Percentiles rank a stretch among this genome's conserved stretches.
phyloP scores from a whole-genome alignment of 2,329 filamentous ascomycete species.

The Xylaria sp. region DNA sequence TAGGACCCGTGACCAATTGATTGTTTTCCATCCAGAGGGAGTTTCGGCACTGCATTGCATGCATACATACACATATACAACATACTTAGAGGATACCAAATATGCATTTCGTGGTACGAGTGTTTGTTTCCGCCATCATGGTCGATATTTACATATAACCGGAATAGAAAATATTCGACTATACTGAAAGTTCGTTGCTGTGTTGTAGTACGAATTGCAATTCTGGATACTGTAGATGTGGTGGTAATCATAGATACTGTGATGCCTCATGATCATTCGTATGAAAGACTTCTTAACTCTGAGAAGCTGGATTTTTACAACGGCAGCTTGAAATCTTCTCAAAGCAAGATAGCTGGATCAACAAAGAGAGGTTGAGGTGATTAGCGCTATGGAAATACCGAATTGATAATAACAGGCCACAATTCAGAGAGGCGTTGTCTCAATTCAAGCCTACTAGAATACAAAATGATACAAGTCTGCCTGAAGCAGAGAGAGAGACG shows the following conservation, averaged over 20 bases:
- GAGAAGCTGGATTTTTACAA: too few relatives aligned
- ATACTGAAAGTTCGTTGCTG: not conserved
- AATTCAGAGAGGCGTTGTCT: not conserved
- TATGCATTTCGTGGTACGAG: not conserved
- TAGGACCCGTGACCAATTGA: not conserved
- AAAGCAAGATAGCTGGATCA: too few relatives aligned
- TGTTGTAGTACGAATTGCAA: not conserved
- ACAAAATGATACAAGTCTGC: not conserved
- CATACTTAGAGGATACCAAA: not conserved
- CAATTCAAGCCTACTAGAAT: not conserved
- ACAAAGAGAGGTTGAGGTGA: too few relatives aligned
- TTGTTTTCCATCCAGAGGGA: not conserved
- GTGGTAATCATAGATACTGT: too few relatives aligned
- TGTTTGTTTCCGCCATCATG: too few relatives aligned
- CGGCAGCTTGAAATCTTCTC: too few relatives aligned
- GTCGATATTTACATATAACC: too few relatives aligned
- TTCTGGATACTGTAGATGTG: not conserved
- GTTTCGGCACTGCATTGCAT: slow-evolving; percentile 13
- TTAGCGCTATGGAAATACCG: not conserved
- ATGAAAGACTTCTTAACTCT: not conserved
- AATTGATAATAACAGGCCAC: too few relatives aligned
- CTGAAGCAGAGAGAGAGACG: not conserved
- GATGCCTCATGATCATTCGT: not conserved
- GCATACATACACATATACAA: not conserved
- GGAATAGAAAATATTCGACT: not conserved